Evolutionary conservation across 2,329 filamentous ascomycete species (phyloP).

Genomic region (Alternaria burnsii): DNA sequence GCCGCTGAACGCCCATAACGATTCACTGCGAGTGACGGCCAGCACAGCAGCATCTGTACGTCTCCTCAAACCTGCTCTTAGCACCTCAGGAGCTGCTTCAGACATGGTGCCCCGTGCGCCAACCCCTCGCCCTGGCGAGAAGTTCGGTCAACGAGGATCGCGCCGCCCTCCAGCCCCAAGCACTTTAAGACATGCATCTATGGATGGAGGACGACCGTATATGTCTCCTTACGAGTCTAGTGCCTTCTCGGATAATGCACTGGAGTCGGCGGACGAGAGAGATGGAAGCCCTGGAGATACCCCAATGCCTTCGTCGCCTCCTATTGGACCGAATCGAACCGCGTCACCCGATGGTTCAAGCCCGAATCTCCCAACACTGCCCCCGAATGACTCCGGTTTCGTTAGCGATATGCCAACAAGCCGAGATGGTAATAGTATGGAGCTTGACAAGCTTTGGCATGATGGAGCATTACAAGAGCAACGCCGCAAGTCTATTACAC

Average conservation of each 20-base stretch:
- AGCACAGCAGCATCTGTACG: slow-evolving; percentile 90
- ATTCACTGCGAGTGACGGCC: slow-evolving; percentile 87
- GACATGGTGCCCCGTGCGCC: slow-evolving; percentile 80
- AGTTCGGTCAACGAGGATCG: slow-evolving; percentile 37
- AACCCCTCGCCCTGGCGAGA: slow-evolving; percentile 71
- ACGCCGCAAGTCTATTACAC: slow-evolving; percentile 21
- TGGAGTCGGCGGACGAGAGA: slow-evolving; percentile 58
- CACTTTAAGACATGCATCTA: slow-evolving; percentile 68
- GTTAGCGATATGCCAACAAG: slow-evolving; percentile 82
- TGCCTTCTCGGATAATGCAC: slow-evolving; percentile 53
- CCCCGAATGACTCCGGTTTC: slow-evolving; percentile 76
- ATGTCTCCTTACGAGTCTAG: slow-evolving; percentile 45
- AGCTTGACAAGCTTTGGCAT: slow-evolving; percentile 37
- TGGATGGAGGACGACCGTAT: slow-evolving; percentile 51
- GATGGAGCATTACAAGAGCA: slow-evolving; percentile 29
- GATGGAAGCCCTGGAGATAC: slow-evolving; percentile 64
- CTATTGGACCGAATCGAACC: slow-evolving; percentile 69
- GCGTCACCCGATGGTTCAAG: slow-evolving; percentile 77
- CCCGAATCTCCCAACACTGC: slow-evolving; percentile 70
- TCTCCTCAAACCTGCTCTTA: slow-evolving; percentile 76
- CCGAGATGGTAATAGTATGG: slow-evolving; percentile 69
- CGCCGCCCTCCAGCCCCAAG: slow-evolving; percentile 54
- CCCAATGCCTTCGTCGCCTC: slow-evolving; percentile 89
- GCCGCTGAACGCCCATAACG: slow-evolving; percentile 75
- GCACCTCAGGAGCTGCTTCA: slow-evolving; percentile 62